phyloP scores from a whole-genome alignment of 1,284 basidiomycete species.

The Moesziomyces globuligerus region DNA sequence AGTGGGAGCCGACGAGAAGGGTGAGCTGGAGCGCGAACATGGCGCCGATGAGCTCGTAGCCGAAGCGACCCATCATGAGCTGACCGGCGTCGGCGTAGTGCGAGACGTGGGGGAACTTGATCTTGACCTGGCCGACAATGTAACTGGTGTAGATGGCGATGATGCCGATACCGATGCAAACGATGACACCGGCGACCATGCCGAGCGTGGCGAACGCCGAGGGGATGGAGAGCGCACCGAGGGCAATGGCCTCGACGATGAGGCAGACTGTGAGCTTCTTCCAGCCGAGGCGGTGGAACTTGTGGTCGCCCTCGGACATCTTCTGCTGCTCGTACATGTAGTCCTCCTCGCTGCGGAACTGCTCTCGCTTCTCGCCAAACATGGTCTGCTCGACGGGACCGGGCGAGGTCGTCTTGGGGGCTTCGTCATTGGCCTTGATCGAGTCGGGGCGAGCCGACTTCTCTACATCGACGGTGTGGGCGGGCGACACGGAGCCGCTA shows the following conservation, averaged over 20 bases:
- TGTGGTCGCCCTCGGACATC: conserved; percentile 45
- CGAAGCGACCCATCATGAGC: conserved; percentile 52
- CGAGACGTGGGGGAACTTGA: conserved; percentile 51
- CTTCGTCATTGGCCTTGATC: conserved; percentile 22
- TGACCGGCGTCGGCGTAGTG: conserved; percentile 55
- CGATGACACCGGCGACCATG: conserved; percentile 54
- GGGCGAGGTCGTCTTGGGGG: background rate
- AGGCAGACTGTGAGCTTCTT: conserved; percentile 57
- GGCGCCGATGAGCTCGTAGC: conserved; percentile 48
- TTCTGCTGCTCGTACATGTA: conserved; percentile 53
- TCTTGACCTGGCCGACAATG: conserved; percentile 54
- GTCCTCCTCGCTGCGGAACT: conserved; percentile 50
- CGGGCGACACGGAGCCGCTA: conserved; percentile 31
- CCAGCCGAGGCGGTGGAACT: conserved; percentile 58
- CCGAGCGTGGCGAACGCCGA: conserved; percentile 57
- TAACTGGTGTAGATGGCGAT: conserved; percentile 57
- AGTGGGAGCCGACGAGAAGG: conserved; percentile 54
- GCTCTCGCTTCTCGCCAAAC: conserved; percentile 50
- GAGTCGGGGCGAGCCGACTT: conserved; percentile 18
- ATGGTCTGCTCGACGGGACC: conserved; percentile 28
- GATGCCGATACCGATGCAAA: conserved; percentile 50
- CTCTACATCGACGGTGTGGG: conserved; percentile 33
- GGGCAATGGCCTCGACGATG: conserved; percentile 61
- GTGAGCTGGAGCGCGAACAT: conserved; percentile 57
- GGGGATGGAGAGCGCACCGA: conserved; percentile 54